phyloP scores from a whole-genome alignment of 805 yeast species.

The Kregervanrija fluxuum region DNA sequence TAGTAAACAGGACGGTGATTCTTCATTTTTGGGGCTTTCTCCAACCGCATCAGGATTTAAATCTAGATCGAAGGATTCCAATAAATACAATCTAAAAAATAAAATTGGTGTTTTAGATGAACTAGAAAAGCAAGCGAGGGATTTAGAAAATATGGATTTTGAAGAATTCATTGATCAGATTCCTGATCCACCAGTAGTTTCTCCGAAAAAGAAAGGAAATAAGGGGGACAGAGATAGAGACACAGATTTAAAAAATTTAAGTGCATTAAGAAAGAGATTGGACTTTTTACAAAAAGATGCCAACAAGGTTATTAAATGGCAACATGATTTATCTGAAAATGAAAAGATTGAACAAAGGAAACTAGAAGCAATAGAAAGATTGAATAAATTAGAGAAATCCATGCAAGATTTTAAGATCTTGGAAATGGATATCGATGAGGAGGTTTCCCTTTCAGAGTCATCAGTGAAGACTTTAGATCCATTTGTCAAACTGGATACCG shows the following conservation, averaged over 20 bases:
- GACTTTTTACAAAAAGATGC: constrained; percentile 64
- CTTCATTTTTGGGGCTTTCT: constrained; percentile 20
- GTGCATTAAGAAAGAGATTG: constrained; percentile 47
- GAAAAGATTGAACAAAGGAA: constrained; percentile 56
- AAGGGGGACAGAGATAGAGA: constrained; percentile 19
- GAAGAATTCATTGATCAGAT: constrained; percentile 34
- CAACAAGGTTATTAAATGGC: constrained; percentile 66
- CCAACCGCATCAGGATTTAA: constrained; percentile 6
- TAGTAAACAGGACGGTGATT: constrained; percentile 19
- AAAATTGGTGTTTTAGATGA: constrained; percentile 7
- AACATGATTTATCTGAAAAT: constrained; percentile 38
- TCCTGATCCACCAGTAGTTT: constrained; percentile 7
- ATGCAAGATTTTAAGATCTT: constrained; percentile 17
- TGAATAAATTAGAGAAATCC: constrained; percentile 55
- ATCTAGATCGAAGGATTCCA: constrained; percentile 2
- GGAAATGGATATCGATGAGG: constrained; percentile 10
- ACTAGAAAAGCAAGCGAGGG: constrained; percentile 79
- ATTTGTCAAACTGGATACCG: constrained; percentile 7
- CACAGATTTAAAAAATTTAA: constrained; percentile 51
- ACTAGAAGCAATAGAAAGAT: constrained; percentile 60
- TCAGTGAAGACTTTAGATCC: constrained; percentile 26
- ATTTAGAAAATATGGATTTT: constrained; percentile 80
- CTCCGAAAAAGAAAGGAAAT: not conserved
- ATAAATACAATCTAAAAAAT: constrained; percentile 2
- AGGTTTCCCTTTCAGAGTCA: not conserved